Conservation (phyloP, 768 basidiomycete species). For the Punctularia strigosozonata region DNA sequence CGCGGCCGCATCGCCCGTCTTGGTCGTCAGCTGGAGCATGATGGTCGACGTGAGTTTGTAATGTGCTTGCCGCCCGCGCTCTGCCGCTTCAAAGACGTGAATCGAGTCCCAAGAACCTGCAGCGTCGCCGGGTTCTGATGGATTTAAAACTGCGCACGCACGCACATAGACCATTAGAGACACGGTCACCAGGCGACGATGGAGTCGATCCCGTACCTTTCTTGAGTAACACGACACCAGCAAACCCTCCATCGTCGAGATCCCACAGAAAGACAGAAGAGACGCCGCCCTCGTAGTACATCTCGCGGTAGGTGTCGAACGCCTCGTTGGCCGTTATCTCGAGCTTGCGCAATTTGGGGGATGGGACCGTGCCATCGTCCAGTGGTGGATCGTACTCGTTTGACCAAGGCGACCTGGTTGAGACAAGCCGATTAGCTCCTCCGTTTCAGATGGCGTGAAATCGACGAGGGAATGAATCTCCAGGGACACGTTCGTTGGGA, state of each 20-base stretch:
- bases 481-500: neutral
- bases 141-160: constrained; percentile 42
- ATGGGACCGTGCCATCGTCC: constrained; percentile 82
- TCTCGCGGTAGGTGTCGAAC: constrained; percentile 94
- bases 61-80: constrained; percentile 84
- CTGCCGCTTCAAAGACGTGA: constrained; percentile 93
- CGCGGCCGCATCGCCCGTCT: constrained; percentile 10
- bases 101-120: constrained; percentile 96
- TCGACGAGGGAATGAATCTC: neutral
- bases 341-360: constrained; percentile 74
- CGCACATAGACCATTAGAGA: constrained; percentile 2
- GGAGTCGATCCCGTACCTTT: constrained; percentile 47
- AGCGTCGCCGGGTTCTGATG: constrained; percentile 43
- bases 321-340: constrained; percentile 93
- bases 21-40: constrained; percentile 82
- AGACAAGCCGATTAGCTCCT: too few relatives aligned
- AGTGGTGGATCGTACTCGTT: constrained; percentile 90
- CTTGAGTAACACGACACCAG: constrained; percentile 92
- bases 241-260: constrained; percentile 90
- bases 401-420: constrained; percentile 88
- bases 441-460: neutral
- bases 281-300: constrained; percentile 99
- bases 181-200: neutral
- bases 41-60: constrained; percentile 97
- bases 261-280: constrained; percentile 99